Percentiles rank a stretch among this genome's conserved stretches.
Evolutionary conservation across 2,329 filamentous ascomycete genomes (phyloP).

Genomic region (Teratosphaeria destructans): DNA sequence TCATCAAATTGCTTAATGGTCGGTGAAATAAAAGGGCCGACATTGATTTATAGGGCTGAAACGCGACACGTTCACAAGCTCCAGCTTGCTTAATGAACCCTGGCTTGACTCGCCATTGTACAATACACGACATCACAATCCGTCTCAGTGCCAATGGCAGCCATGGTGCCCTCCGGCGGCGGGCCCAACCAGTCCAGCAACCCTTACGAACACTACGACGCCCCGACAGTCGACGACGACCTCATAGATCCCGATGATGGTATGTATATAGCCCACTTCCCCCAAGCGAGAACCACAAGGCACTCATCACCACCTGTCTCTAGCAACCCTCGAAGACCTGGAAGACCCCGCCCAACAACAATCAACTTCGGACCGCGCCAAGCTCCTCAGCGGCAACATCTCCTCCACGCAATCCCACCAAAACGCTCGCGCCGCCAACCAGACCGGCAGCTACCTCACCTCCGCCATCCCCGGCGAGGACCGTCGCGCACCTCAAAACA

Average conservation of each 20-base stretch:
- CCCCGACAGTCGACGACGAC: slow-evolving; percentile 38
- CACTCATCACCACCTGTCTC: not conserved
- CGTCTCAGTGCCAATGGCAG: slow-evolving; percentile 26
- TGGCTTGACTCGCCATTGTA: not conserved
- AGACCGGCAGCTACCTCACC: slow-evolving; percentile 74
- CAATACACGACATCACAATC: not conserved
- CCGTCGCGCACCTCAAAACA: slow-evolving; percentile 77
- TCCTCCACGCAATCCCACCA: slow-evolving; percentile 37
- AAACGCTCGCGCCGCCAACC: slow-evolving; percentile 43
- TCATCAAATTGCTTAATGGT: not conserved
- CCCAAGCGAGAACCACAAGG: not conserved
- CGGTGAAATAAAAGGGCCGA: not conserved
- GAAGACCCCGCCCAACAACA: slow-evolving; percentile 66
- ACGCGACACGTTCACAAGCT: not conserved
- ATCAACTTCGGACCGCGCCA: slow-evolving; percentile 59
- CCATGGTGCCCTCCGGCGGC: slow-evolving; percentile 35
- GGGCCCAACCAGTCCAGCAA: slow-evolving; percentile 16
- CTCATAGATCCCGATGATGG: slow-evolving; percentile 45
- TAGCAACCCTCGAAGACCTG: slow-evolving; percentile 81
- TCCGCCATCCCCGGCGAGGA: slow-evolving; percentile 88
- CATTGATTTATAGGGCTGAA: not conserved
- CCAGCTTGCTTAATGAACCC: not conserved
- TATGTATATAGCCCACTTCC: slow-evolving; percentile 25
- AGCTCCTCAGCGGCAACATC: slow-evolving; percentile 78
- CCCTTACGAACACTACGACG: slow-evolving; percentile 34